Evolutionary conservation across 768 basidiomycete genomes (phyloP).

Genomic region (Phlebiopsis flavidoalba): DNA sequence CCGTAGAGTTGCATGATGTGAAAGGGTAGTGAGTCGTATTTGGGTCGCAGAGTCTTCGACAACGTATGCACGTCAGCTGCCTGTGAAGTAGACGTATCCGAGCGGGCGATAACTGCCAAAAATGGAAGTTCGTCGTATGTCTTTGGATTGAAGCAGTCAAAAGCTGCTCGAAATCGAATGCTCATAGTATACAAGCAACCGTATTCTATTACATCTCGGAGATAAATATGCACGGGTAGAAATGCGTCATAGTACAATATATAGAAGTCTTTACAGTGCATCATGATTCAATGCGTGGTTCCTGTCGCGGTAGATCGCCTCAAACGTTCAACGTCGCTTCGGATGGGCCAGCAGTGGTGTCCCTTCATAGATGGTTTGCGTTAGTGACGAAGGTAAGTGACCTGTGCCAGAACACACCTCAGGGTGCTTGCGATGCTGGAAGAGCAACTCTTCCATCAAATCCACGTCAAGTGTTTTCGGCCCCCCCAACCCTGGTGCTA

Average conservation of each 20-base stretch:
- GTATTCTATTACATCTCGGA: neutral
- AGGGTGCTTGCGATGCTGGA: conserved; percentile 20
- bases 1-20: no score
- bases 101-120: no score
- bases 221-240: neutral
- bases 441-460: conserved; percentile 26
- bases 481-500: conserved; percentile 24
- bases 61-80: no score
- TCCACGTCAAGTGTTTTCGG: conserved; percentile 25
- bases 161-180: neutral
- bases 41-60: no score
- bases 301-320: neutral
- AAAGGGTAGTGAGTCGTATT: no score
- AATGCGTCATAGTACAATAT: neutral
- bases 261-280: neutral
- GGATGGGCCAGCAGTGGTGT: neutral
- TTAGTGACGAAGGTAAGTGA: neutral
- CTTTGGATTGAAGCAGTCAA: no score
- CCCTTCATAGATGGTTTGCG: neutral
- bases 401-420: conserved; percentile 11
- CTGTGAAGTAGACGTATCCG: no score
- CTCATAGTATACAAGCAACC: neutral
- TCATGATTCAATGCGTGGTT: neutral
- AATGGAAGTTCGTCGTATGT: no score
- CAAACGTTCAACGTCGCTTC: neutral